Evolutionary conservation across 108 stramenopile genomes (phyloP).

Genomic region (Bacterosira constricta): DNA sequence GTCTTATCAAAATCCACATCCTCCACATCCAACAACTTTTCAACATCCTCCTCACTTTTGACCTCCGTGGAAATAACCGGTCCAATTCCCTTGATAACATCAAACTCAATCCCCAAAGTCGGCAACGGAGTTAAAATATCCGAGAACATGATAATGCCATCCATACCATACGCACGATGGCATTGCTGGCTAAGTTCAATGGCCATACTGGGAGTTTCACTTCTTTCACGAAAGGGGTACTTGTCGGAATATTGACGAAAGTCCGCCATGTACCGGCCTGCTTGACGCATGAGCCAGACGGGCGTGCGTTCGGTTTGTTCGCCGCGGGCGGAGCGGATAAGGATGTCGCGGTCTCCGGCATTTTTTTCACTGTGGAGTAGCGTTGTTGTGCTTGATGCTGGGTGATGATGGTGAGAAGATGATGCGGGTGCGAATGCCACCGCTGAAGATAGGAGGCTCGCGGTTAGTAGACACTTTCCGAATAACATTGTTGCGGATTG

Average conservation of each 20-base stretch:
- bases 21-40: slow-evolving; percentile 44
- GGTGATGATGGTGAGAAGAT: not conserved
- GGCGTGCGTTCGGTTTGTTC: slow-evolving; percentile 93
- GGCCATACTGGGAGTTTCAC: slow-evolving; percentile 95
- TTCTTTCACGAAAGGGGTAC: slow-evolving; percentile 93
- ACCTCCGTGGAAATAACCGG: slow-evolving; percentile 89
- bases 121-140: slow-evolving; percentile 98
- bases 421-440: not conserved
- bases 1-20: slow-evolving; percentile 78
- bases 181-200: slow-evolving; percentile 94
- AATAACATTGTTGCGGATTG: not conserved
- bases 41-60: slow-evolving; percentile 64
- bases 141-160: slow-evolving; percentile 99
- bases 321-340: slow-evolving; percentile 95
- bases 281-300: slow-evolving; percentile 99
- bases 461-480: not conserved
- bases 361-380: not conserved
- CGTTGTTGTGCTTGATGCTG: slow-evolving; percentile 11
- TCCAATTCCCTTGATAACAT: slow-evolving; percentile 93
- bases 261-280: slow-evolving; percentile 98
- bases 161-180: slow-evolving; percentile 93
- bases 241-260: slow-evolving; percentile 95
- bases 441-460: not conserved
- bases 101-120: slow-evolving; percentile 96
- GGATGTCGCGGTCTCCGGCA: slow-evolving; percentile 87